Percentiles rank a stretch among this genome's conserved stretches.
These are phyloP conservation scores for Rhododendron vialii DNA, from an alignment of 148 eudicot genomes.

Conservation along the genomic window DNA sequence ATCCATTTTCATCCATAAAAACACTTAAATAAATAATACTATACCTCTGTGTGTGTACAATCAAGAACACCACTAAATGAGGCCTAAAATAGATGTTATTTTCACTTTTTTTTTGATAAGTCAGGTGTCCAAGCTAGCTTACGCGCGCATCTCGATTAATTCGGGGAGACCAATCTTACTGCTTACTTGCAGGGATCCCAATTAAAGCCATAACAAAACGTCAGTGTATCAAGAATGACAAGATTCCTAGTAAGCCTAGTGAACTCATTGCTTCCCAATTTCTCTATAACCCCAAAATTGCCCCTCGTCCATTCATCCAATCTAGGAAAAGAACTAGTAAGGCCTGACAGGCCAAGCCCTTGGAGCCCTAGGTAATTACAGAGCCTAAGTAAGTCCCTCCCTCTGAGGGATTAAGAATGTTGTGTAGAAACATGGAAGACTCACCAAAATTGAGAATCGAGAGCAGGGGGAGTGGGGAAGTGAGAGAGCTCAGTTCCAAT, in stretches of 20 bases:
- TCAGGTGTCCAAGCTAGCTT: too few relatives aligned
- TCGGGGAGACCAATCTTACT: too few relatives aligned
- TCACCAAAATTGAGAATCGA: constrained; percentile 87
- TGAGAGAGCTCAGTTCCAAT: constrained; percentile 86
- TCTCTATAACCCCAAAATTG: neutral
- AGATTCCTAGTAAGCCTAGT: too few relatives aligned
- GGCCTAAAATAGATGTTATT: neutral
- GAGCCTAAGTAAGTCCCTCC: neutral
- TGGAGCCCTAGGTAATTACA: neutral
- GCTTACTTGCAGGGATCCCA: too few relatives aligned
- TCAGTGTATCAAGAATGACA: too few relatives aligned
- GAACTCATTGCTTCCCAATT: too few relatives aligned
- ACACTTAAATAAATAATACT: neutral
- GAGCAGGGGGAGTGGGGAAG: constrained; percentile 83
- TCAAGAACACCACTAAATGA: neutral
- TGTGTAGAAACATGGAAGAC: neutral
- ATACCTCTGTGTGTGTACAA: neutral
- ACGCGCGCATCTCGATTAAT: too few relatives aligned
- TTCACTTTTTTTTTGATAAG: too few relatives aligned
- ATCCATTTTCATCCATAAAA: neutral
- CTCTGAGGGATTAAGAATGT: neutral
- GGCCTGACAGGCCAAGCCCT: too few relatives aligned
- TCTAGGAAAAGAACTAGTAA: neutral
- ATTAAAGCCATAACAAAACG: too few relatives aligned
- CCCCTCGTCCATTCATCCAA: neutral